phyloP scores from a whole-genome alignment of 1,284 basidiomycete species.

The Volvariella surrecta region DNA sequence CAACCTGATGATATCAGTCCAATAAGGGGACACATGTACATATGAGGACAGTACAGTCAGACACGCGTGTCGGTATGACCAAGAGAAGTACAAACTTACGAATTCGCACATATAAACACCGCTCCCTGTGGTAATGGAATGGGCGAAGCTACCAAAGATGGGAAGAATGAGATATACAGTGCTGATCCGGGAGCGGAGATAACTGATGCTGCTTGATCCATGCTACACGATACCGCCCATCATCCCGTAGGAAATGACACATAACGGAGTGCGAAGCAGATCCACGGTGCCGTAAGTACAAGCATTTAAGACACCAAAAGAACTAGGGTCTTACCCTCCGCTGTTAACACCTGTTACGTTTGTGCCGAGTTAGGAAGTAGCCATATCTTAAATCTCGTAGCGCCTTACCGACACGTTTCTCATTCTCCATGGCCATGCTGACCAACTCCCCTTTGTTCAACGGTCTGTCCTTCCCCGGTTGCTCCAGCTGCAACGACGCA shows the following conservation, averaged over 20 bases:
- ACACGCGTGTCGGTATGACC: too few species aligned
- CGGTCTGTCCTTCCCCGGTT: conserved; percentile 8
- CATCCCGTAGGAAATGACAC: neutral
- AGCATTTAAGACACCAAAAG: neutral
- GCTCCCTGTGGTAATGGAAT: conserved; percentile 45
- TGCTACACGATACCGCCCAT: conserved; percentile 28
- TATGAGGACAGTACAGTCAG: too few species aligned
- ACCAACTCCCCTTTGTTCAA: conserved; percentile 68
- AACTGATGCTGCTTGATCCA: conserved; percentile 82
- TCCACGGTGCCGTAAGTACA: neutral
- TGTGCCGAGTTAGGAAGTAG: conserved; percentile 1
- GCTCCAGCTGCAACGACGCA: conserved; percentile 8
- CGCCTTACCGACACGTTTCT: conserved; percentile 65
- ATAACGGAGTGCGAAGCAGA: neutral
- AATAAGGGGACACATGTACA: too few species aligned
- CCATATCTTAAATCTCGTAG: conserved; percentile 2
- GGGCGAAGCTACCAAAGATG: conserved; percentile 56
- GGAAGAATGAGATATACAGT: conserved; percentile 77
- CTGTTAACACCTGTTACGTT: conserved; percentile 49
- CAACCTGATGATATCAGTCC: conserved; percentile 21
- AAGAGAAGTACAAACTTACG: conserved; percentile 15
- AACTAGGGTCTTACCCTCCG: conserved; percentile 45
- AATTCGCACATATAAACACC: conserved; percentile 79
- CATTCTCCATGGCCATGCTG: conserved; percentile 72
- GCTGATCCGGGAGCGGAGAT: conserved; percentile 63